Conservation (phyloP, 306 rosid genomes). For the Cicer cuneatum region DNA sequence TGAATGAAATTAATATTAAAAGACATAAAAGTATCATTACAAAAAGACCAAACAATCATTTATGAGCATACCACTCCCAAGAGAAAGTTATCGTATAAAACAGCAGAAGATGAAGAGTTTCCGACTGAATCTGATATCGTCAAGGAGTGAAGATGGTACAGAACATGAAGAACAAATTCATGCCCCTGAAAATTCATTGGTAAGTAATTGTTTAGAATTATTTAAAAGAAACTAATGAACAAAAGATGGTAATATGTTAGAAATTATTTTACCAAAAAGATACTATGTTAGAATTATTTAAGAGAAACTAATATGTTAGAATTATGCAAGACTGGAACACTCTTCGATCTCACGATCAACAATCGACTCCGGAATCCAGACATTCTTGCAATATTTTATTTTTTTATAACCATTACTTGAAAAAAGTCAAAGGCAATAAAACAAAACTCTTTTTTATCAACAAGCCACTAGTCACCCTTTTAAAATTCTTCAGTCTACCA, state of each 20-base stretch:
- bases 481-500: slow-evolving; percentile 16
- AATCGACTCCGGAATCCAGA: slow-evolving; percentile 15
- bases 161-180: slow-evolving; percentile 84
- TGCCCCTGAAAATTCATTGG: slow-evolving; percentile 77
- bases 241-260: background rate
- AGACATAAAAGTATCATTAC: background rate
- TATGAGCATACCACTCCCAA: slow-evolving; percentile 75
- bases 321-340: slow-evolving; percentile 3
- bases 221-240: slow-evolving; percentile 32
- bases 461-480: slow-evolving; percentile 13
- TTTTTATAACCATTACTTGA: background rate
- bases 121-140: slow-evolving; percentile 61
- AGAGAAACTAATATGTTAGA: slow-evolving; percentile 1
- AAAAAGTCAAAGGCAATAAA: background rate
- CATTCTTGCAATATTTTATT: background rate
- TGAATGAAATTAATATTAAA: slow-evolving; percentile 28
- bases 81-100: slow-evolving; percentile 82
- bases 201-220: slow-evolving; percentile 36
- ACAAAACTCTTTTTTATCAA: slow-evolving; percentile 9
- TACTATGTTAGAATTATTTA: background rate
- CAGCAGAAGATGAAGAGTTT: slow-evolving; percentile 62
- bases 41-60: slow-evolving; percentile 42
- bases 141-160: slow-evolving; percentile 83
- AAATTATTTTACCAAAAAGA: background rate
- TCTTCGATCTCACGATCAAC: slow-evolving; percentile 4